Conservation (phyloP, 1,284 basidiomycete genomes). For the Fomitopsis palustris region DNA sequence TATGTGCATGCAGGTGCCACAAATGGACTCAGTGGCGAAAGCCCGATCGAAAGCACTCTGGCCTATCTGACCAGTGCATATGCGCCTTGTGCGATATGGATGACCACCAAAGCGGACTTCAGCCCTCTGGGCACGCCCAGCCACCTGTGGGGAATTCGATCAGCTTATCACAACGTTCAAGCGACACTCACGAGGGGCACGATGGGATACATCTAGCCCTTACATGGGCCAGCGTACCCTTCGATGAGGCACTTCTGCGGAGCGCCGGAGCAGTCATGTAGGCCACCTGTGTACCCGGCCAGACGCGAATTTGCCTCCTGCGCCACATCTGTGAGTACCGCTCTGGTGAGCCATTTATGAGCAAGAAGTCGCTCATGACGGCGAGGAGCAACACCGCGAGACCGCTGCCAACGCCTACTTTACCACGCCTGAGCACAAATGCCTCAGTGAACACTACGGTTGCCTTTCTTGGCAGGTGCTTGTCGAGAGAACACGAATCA, state of each 20-base stretch:
- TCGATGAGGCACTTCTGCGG: background rate
- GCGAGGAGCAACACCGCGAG: background rate
- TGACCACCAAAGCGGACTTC: too few species aligned
- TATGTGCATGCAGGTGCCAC: too few species aligned
- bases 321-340: background rate
- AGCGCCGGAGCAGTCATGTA: background rate
- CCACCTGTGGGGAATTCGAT: too few species aligned
- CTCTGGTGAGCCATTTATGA: background rate
- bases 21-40: background rate
- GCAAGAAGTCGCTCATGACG: too few species aligned
- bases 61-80: too few species aligned
- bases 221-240: background rate
- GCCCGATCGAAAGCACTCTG: background rate
- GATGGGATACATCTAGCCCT: too few species aligned
- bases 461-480: background rate
- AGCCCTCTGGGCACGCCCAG: too few species aligned
- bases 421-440: slow-evolving; percentile 4
- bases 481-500: background rate
- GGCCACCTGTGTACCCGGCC: background rate
- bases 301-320: background rate
- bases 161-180: too few species aligned
- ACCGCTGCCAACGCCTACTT: background rate
- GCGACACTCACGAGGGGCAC: too few species aligned
- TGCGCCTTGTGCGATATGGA: too few species aligned
- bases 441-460: slow-evolving; percentile 3